Percentiles rank a stretch among this genome's conserved stretches.
Conservation (phyloP, 83 land plant genomes). For the Picea abies region DNA sequence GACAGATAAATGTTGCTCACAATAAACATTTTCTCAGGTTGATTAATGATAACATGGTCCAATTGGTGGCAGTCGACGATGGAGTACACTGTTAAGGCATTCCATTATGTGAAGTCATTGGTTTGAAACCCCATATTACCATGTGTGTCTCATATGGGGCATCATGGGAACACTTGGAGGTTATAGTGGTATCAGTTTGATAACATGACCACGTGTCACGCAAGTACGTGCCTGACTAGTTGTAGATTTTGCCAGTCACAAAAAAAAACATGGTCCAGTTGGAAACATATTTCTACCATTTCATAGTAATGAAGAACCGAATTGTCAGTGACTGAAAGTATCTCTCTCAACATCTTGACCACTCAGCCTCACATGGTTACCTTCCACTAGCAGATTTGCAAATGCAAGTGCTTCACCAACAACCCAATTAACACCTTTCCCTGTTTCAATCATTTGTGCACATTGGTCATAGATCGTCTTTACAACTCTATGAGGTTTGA, state of each 20-base stretch:
- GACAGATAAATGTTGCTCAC: constrained; percentile 98
- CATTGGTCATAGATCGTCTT: constrained; percentile 83
- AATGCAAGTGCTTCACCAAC: constrained; percentile 96
- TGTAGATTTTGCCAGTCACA: too few relatives aligned
- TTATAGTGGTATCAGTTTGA: too few relatives aligned
- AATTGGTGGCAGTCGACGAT: constrained; percentile 62
- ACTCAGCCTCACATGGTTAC: constrained; percentile 92
- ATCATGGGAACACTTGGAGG: too few relatives aligned
- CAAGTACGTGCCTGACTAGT: too few relatives aligned
- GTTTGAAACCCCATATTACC: not conserved
- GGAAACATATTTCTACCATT: constrained; percentile 82
- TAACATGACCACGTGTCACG: too few relatives aligned
- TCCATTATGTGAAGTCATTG: too few relatives aligned
- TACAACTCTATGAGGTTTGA: constrained; percentile 81
- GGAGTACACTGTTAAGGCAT: too few relatives aligned
- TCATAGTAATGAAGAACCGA: constrained; percentile 90
- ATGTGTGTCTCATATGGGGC: too few relatives aligned
- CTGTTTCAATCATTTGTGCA: constrained; percentile 24
- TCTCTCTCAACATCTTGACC: constrained; percentile 99
- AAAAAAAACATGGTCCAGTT: constrained; percentile 37
- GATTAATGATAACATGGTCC: constrained; percentile 88
- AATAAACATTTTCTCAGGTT: constrained; percentile 94
- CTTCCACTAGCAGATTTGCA: constrained; percentile 92
- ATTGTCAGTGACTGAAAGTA: constrained; percentile 98
- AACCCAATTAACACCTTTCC: constrained; percentile 95